These are phyloP conservation scores for Cucurbita pepo DNA, from an alignment of 306 rosid species.

Conservation along the genomic window DNA sequence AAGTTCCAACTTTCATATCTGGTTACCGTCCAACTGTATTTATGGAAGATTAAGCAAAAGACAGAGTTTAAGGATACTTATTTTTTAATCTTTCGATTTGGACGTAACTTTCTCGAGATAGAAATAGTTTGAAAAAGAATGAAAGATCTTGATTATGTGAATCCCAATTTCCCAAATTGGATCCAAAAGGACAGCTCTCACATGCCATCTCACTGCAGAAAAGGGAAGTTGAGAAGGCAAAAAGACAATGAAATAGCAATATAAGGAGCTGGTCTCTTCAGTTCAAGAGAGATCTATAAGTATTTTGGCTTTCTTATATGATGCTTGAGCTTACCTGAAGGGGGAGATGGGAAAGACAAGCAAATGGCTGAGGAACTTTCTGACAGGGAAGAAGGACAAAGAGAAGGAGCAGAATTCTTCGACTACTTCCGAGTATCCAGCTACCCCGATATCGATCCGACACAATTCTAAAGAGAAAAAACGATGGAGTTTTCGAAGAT, in stretches of 20 bases:
- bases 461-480: constrained; percentile 52
- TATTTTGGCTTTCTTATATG: constrained; percentile 12
- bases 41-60: too few species aligned
- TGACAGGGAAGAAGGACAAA: constrained; percentile 51
- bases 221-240: neutral
- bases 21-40: too few species aligned
- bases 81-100: neutral
- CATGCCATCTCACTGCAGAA: neutral
- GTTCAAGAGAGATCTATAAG: constrained; percentile 19
- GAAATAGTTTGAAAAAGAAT: neutral
- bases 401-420: constrained; percentile 23
- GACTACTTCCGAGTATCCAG: constrained; percentile 21
- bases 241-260: neutral
- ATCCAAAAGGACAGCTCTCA: neutral
- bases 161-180: constrained; percentile 3
- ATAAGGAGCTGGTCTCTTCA: constrained; percentile 13
- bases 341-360: constrained; percentile 68
- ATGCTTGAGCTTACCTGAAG: constrained; percentile 13
- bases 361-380: constrained; percentile 62
- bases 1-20: too few species aligned
- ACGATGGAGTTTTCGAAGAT: constrained; percentile 86
- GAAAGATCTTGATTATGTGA: neutral
- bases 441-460: constrained; percentile 33
- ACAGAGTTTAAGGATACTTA: too few species aligned
- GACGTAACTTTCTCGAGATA: neutral